Conservation (phyloP, 2,329 filamentous ascomycete genomes). For the Diplodia seriata region DNA sequence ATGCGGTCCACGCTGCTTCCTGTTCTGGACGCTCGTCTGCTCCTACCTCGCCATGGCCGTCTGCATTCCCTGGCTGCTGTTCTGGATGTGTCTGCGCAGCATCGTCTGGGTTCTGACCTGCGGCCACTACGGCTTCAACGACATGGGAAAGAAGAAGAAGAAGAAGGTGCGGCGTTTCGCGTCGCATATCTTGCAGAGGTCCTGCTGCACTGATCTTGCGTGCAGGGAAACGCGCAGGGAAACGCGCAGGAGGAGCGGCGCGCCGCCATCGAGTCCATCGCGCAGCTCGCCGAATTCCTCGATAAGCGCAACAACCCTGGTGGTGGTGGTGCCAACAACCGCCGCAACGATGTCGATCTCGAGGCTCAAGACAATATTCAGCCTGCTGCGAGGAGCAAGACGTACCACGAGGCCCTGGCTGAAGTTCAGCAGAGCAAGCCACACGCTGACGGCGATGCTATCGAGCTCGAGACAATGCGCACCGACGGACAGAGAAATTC, state of each 20-base stretch:
- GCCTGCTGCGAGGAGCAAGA: neutral
- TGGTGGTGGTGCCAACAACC: neutral
- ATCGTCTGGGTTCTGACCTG: neutral
- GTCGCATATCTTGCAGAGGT: neutral
- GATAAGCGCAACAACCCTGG: neutral
- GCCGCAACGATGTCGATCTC: neutral
- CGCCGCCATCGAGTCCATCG: neutral
- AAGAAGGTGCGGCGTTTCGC: neutral
- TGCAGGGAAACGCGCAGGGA: neutral
- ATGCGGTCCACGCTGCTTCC: neutral
- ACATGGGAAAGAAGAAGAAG: neutral
- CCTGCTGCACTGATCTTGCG: neutral
- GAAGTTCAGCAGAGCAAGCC: neutral
- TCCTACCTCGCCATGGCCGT: neutral
- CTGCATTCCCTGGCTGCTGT: neutral
- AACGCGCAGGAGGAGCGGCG: neutral
- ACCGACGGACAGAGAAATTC: too few species aligned
- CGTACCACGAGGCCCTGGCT: neutral
- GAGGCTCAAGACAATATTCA: neutral
- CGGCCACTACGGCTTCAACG: neutral
- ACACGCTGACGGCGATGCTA: neutral
- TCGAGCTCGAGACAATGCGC: neutral
- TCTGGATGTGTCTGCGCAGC: neutral
- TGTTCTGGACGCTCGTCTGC: neutral
- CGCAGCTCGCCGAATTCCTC: neutral